These are phyloP conservation scores for Fistulifera solaris DNA, from an alignment of 108 stramenopile genomes.

Conservation along the genomic window DNA sequence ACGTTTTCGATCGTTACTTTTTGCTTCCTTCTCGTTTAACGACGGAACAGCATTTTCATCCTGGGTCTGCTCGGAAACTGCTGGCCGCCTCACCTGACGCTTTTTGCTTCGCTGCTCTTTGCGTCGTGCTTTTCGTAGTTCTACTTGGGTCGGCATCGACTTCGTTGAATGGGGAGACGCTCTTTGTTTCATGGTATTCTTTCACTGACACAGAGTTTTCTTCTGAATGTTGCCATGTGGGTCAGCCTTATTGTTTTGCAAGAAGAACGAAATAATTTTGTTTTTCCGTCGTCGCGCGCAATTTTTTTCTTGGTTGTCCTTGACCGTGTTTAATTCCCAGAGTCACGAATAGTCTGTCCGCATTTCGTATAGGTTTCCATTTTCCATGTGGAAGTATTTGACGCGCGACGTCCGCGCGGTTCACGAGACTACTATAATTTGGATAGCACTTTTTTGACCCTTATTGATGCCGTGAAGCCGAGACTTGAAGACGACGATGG, in stretches of 20 bases:
- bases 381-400: too few relatives aligned
- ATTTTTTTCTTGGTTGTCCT: conserved; percentile 1
- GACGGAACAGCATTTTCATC: neutral
- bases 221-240: neutral
- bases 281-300: neutral
- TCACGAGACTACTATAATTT: too few relatives aligned
- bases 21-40: neutral
- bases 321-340: too few relatives aligned
- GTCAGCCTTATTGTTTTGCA: neutral
- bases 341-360: too few relatives aligned
- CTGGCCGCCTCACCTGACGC: neutral
- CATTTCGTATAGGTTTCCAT: too few relatives aligned
- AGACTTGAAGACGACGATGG: too few relatives aligned
- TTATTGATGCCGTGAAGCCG: too few relatives aligned
- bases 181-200: conserved; percentile 2
- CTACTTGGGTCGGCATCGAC: neutral
- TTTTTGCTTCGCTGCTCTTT: conserved; percentile 19
- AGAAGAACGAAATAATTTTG: neutral
- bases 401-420: too few relatives aligned
- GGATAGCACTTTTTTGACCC: too few relatives aligned
- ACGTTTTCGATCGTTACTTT: neutral
- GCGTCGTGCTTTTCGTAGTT: conserved; percentile 11
- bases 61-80: too few relatives aligned
- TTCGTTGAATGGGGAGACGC: neutral
- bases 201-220: neutral